Percentiles rank a stretch among this genome's conserved stretches.
Conservation (phyloP, 1,284 basidiomycete species). For the Sutorius eximius region DNA sequence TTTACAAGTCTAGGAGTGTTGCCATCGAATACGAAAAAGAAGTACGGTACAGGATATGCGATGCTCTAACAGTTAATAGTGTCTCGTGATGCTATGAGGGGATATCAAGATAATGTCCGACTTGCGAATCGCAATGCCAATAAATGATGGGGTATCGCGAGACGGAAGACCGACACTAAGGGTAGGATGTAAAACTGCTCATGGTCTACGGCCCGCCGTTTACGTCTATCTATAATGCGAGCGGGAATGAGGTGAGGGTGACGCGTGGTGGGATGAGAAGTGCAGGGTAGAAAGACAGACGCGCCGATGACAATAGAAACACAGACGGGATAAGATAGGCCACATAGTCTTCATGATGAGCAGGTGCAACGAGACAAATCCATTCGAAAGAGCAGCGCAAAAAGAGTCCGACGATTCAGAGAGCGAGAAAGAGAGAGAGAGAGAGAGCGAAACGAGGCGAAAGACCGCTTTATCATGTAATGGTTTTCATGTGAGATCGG, state of each 20-base stretch:
- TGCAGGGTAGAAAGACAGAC: constrained; percentile 24
- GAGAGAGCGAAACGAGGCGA: constrained; percentile 16
- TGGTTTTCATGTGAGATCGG: constrained; percentile 27
- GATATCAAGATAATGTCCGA: constrained; percentile 51
- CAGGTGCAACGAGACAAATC: constrained; percentile 66
- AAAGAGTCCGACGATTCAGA: constrained; percentile 32
- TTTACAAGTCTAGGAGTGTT: constrained; percentile 17
- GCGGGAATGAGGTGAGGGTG: constrained; percentile 32
- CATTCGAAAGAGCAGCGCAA: constrained; percentile 61
- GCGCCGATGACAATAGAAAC: constrained; percentile 39
- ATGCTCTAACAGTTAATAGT: constrained; percentile 59
- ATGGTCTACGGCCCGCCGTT: constrained; percentile 42
- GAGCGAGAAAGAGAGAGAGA: constrained; percentile 32
- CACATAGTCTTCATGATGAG: constrained; percentile 52
- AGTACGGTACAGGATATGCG: constrained; percentile 59
- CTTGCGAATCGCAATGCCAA: constrained; percentile 51
- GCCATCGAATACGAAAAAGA: constrained; percentile 25
- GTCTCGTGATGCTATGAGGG: constrained; percentile 58
- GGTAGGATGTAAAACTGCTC: constrained; percentile 44
- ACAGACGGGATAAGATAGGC: constrained; percentile 48
- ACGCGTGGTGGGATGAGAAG: constrained; percentile 25
- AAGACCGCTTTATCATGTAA: constrained; percentile 18
- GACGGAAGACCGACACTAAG: constrained; percentile 49
- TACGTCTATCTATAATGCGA: constrained; percentile 46
- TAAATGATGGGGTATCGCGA: constrained; percentile 55